Conservation (phyloP, 164 flowering plant genomes). For the Magnolia officinalis region DNA sequence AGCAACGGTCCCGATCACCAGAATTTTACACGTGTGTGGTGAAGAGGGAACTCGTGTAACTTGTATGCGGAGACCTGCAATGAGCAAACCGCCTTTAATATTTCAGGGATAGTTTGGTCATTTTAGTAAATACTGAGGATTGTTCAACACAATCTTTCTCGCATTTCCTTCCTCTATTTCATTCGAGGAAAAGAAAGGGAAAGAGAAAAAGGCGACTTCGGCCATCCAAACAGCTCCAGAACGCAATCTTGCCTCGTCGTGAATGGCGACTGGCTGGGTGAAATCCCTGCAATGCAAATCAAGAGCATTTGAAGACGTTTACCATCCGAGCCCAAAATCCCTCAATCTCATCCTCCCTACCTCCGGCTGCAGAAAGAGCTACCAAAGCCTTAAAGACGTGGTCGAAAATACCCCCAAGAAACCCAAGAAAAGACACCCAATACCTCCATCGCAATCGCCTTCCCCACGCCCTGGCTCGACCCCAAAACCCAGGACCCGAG, state of each 20-base stretch:
- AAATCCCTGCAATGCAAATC: conserved; percentile 88
- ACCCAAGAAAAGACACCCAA: conserved; percentile 24
- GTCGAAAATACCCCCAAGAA: conserved; percentile 31
- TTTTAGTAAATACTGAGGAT: not conserved
- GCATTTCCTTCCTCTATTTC: not conserved
- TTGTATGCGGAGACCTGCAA: no score
- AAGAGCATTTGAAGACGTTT: conserved; percentile 69
- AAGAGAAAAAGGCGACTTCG: not conserved
- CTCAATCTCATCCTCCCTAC: conserved; percentile 28
- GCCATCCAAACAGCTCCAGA: not conserved
- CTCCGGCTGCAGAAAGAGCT: conserved; percentile 57
- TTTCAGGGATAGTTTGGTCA: not conserved
- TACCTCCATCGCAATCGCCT: conserved; percentile 7
- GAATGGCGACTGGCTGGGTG: conserved; percentile 85
- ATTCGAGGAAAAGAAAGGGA: not conserved
- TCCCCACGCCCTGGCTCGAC: not conserved
- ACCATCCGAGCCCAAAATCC: conserved; percentile 33
- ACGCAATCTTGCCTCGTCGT: conserved; percentile 16
- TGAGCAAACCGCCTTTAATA: not conserved
- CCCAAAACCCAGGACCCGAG: conserved; percentile 13
- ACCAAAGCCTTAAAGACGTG: conserved; percentile 62
- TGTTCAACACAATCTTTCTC: not conserved
- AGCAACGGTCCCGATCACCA: not conserved
- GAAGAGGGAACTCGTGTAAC: no score
- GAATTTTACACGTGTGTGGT: no score